Base-by-base conservation (phyloP, 2,329 filamentous ascomycete genomes). In the Arthroderma sp. region DNA sequence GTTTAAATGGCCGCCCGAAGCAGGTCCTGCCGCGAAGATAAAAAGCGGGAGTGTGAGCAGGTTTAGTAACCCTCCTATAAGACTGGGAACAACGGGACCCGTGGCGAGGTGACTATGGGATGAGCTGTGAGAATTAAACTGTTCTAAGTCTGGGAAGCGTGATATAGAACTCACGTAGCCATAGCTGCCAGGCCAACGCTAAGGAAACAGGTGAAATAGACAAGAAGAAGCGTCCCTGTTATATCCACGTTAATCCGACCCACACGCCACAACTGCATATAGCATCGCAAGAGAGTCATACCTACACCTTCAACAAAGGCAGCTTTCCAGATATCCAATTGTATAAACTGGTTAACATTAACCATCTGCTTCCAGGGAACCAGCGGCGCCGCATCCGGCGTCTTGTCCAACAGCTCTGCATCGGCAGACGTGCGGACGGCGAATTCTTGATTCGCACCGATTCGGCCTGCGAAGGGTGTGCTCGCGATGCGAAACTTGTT, bases 1-100 rank as follows among this genome's bases (percentile, higher is more conserved):
- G 50, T 73, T 76, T 45, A 76, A 56, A 51, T 76, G 73, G 1
- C 68, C 72, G 34, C 73, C 71, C 3, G 67, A 70, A 0, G 68
- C 66, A 0, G 71, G 66, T 4, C 63, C 67, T 9, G 69, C 67
- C 6, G 65, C 66, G 50, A 68, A 73, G 39, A 75, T 72, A 52
- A 74, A 69, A 1, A 72, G 52, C 1, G 70, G 56, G 10, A 73
- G 56, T 39, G 70, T 50, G 22, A 67, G 49, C 7, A 60, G 53
- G 47, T 64, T 72, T 45, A 60, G 59, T 33, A 71, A 55, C 9
- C 62, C 61, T 10, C 58, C 61, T 46, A 66, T 50, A 36, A 60
- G 44, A 36, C 32, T 34, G 32, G 32, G 32, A 11, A 34, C 32
- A 34, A 34, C 32, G 2, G 32, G 32, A 11, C 32, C 32, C 8